A percentile compares a stretch with the other conserved stretches of the same genome.
Conservation (phyloP, 1,139 yeast species). For the Magnusiomyces ingens region DNA sequence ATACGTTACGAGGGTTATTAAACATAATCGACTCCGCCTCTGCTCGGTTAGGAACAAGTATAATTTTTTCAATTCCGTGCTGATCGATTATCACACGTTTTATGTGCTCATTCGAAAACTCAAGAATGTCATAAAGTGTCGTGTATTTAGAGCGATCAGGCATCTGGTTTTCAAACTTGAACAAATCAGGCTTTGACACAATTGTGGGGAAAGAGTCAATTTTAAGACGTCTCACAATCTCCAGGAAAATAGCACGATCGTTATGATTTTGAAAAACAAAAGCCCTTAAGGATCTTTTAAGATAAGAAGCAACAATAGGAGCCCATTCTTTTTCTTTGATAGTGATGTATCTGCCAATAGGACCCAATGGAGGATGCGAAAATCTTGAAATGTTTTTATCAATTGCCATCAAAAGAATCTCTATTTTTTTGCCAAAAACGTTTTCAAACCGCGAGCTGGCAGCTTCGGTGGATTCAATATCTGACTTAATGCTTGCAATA, state of each 20-base stretch:
- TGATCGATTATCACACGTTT: constrained; percentile 61
- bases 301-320: constrained; percentile 49
- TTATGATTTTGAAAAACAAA: constrained; percentile 60
- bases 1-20: constrained; percentile 38
- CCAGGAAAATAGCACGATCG: constrained; percentile 49
- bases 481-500: constrained; percentile 18
- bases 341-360: constrained; percentile 59
- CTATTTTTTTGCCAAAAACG: constrained; percentile 47
- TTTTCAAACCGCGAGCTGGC: constrained; percentile 20
- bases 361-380: constrained; percentile 66
- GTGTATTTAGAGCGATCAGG: constrained; percentile 34
- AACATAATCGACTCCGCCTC: constrained; percentile 47
- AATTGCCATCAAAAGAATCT: constrained; percentile 40
- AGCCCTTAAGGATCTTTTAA: constrained; percentile 47
- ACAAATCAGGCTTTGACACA: constrained; percentile 50
- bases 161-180: constrained; percentile 42
- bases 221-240: constrained; percentile 36
- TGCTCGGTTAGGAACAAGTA: constrained; percentile 45
- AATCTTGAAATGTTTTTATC: constrained; percentile 30
- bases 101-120: constrained; percentile 48
- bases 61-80: constrained; percentile 50
- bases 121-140: constrained; percentile 56
- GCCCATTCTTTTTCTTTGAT: constrained; percentile 60
- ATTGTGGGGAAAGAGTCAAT: constrained; percentile 36
- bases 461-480: constrained; percentile 21